Evolutionary conservation across 2,329 filamentous ascomycete species (phyloP), one percentile per base, ranked within the genome.

Genomic region (Penicillium crustosum): DNA sequence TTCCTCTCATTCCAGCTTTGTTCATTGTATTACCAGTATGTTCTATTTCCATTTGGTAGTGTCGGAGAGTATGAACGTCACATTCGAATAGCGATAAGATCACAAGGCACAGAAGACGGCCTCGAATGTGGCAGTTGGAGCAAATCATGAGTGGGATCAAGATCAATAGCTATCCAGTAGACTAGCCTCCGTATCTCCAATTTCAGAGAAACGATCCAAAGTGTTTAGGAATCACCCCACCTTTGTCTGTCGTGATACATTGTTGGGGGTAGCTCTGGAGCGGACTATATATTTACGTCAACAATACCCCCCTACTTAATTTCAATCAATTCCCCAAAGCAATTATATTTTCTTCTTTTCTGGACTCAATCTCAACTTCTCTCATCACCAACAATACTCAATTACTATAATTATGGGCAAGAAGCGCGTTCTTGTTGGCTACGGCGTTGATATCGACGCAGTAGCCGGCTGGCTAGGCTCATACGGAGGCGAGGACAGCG

Each of bases 361-460:
- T 2, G 1, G 2, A 3, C 15, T 2, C 2, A n/a, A 10, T 4
- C 2, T 42, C 13, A 15, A 42, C 3, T 10, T 23, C 21, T 6
- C 6, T 1, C 13, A 8, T 42, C 21, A 9, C 21, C 13, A 12
- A 9, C 1, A 19, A 19, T 29, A 29, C 1, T 5, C n/a, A 44
- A 44, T 13, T 3, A 7, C 2, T 13, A 7, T 44, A 6, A 29
- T 8, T 10, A 45, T 45, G 43, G 43, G 43, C 25, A 45, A 29
- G 5, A 70, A 69, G 29, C 57, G 68, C 45, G 68, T 68, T 41
- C 66, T 71, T 7, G 62, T 71, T 23, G 64, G 63, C 1, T 70
- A 70, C 36, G 70, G 70, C 9, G 67, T 73, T 8, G 71, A 74
- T 27, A 68, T 74, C 23, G 71, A 73, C 52, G 71, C 71, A 15